These are phyloP conservation scores for Phytophthora foliorum DNA, from an alignment of 352 stramenopile genomes.

Conservation along the genomic window DNA sequence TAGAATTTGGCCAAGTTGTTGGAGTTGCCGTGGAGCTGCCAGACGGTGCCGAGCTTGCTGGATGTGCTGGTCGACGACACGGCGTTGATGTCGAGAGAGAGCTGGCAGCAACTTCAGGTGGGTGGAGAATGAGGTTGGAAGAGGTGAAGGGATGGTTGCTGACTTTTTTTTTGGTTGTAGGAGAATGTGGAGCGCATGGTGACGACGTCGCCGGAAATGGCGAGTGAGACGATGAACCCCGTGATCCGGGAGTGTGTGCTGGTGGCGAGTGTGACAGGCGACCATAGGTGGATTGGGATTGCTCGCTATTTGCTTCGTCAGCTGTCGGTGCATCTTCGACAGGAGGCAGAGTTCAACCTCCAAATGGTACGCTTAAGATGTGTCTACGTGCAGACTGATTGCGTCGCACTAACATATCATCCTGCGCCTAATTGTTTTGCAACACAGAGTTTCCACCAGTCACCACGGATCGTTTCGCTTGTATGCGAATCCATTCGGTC, in stretches of 20 bases:
- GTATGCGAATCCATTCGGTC: conserved; percentile 59
- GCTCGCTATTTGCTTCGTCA: conserved; percentile 59
- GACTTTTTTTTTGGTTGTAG: conserved; percentile 28
- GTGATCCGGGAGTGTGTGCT: conserved; percentile 72
- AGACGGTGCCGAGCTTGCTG: conserved; percentile 65
- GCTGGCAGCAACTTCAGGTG: conserved; percentile 72
- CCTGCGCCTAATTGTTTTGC: not conserved
- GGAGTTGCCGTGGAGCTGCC: conserved; percentile 69
- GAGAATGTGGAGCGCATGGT: conserved; percentile 63
- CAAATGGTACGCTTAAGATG: conserved; percentile 63
- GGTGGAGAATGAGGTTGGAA: conserved; percentile 3
- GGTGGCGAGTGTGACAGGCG: conserved; percentile 53
- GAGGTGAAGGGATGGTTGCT: not conserved
- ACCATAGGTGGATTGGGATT: conserved; percentile 62
- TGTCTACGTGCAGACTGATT: not conserved
- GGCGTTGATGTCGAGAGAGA: conserved; percentile 48
- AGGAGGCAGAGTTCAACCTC: conserved; percentile 82
- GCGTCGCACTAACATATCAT: conserved; percentile 5
- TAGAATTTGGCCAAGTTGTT: conserved; percentile 72
- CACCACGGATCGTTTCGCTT: conserved; percentile 50
- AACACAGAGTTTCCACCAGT: conserved; percentile 68
- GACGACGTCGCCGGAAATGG: conserved; percentile 37
- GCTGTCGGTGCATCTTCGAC: conserved; percentile 60
- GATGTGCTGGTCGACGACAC: conserved; percentile 65
- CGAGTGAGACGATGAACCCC: conserved; percentile 66